Percentiles rank a stretch among this genome's conserved stretches.
Conservation (phyloP, 192 early-diverging fungal species). For the Coemansia reversa region DNA sequence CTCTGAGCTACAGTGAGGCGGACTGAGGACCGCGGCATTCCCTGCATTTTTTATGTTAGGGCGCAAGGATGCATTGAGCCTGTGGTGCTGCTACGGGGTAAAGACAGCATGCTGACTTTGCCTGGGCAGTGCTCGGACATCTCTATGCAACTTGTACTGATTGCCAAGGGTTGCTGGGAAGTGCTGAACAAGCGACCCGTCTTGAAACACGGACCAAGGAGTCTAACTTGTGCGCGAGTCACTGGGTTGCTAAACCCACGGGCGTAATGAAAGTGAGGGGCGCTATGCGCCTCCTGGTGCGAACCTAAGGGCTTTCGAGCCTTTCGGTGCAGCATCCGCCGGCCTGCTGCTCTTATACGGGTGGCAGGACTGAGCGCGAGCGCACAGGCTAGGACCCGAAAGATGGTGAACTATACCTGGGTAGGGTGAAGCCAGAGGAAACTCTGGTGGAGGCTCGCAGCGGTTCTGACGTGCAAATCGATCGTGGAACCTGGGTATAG, state of each 20-base stretch:
- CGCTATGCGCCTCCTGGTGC: constrained; percentile 18
- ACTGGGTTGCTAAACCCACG: constrained; percentile 55
- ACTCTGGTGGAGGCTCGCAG: constrained; percentile 76
- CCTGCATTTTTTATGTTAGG: constrained; percentile 3
- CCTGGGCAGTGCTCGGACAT: neutral
- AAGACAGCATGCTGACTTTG: constrained; percentile 34
- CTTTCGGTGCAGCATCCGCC: constrained; percentile 56
- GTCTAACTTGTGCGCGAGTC: constrained; percentile 77
- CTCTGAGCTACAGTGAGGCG: constrained; percentile 48
- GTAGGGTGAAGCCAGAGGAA: constrained; percentile 79
- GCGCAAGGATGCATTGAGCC: neutral
- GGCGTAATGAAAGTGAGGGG: constrained; percentile 60
- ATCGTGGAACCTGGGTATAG: constrained; percentile 80
- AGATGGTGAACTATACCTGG: constrained; percentile 83
- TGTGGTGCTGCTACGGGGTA: neutral
- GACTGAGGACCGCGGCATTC: constrained; percentile 60
- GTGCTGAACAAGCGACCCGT: constrained; percentile 71
- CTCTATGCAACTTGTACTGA: neutral
- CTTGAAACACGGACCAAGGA: constrained; percentile 84
- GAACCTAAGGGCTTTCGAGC: constrained; percentile 13
- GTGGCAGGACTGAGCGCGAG: constrained; percentile 58
- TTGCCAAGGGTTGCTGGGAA: constrained; percentile 59
- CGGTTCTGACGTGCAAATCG: constrained; percentile 76
- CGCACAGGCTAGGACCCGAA: constrained; percentile 76
- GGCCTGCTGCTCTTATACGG: constrained; percentile 52